These are phyloP conservation scores for Panicum virgatum DNA, from an alignment of 202 grass and related monocot species.

Conservation along the genomic window DNA sequence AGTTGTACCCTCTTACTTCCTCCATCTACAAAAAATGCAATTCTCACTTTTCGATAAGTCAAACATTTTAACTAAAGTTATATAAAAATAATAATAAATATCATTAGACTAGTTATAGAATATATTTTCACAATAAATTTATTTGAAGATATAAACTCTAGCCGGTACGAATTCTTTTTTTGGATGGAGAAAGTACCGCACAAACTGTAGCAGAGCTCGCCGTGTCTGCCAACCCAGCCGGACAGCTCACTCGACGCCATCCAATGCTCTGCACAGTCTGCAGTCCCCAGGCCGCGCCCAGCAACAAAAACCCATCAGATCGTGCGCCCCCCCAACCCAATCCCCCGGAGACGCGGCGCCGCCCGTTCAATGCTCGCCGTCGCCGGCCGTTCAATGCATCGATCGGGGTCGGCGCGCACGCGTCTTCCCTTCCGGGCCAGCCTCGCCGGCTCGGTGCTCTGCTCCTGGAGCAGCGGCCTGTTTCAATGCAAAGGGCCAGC, in stretches of 20 bases:
- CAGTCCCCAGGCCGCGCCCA: neutral
- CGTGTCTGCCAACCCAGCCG: neutral
- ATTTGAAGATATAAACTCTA: too few relatives aligned
- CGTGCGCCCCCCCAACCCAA: too few relatives aligned
- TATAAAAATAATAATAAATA: too few relatives aligned
- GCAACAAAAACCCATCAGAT: neutral
- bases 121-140: too few relatives aligned
- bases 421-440: slow-evolving; percentile 4
- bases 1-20: neutral
- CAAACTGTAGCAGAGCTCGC: neutral
- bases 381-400: neutral
- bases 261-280: neutral
- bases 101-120: too few relatives aligned
- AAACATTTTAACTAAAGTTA: too few relatives aligned
- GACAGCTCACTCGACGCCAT: neutral
- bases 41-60: too few relatives aligned
- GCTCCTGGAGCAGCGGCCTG: slow-evolving; percentile 5
- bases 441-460: neutral
- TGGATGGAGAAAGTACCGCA: too few relatives aligned
- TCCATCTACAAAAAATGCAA: too few relatives aligned
- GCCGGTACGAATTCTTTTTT: too few relatives aligned
- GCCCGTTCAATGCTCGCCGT: neutral
- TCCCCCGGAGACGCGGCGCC: slow-evolving; percentile 9
- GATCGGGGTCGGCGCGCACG: neutral
- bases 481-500: slow-evolving; percentile 6